Percentiles rank a stretch among this genome's conserved stretches.
Evolutionary conservation across 805 yeast species (phyloP).

Genomic region (Starmerella floricola): DNA sequence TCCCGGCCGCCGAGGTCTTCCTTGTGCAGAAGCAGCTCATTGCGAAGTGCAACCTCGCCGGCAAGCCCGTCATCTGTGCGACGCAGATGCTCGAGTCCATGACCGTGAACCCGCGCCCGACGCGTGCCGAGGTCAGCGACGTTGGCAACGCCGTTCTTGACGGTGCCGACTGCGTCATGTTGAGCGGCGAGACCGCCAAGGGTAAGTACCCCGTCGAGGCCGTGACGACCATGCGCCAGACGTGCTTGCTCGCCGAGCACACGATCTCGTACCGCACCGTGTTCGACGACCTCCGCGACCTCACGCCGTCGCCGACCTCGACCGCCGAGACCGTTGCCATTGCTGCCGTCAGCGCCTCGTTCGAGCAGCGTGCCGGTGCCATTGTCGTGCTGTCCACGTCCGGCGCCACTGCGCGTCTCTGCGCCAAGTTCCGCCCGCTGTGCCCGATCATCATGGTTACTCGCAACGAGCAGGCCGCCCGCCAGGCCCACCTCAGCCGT

Average conservation of each 20-base stretch:
- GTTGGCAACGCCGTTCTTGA: constrained; percentile 98
- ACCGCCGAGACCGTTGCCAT: constrained; percentile 95
- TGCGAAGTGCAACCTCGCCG: constrained; percentile 98
- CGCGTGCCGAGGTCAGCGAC: constrained; percentile 98
- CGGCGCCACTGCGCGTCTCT: constrained; percentile 89
- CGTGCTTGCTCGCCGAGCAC: constrained; percentile 90
- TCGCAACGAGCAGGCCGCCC: constrained; percentile 84
- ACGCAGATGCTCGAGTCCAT: constrained; percentile 99
- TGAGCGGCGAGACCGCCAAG: constrained; percentile 99
- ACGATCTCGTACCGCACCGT: constrained; percentile 76
- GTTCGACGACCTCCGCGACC: constrained; percentile 77
- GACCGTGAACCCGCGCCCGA: constrained; percentile 99
- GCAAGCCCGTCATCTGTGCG: constrained; percentile 99
- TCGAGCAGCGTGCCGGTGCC: constrained; percentile 94
- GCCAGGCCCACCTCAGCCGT: constrained; percentile 92
- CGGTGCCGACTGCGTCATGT: constrained; percentile 99
- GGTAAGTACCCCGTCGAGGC: constrained; percentile 98
- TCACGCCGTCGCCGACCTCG: constrained; percentile 77
- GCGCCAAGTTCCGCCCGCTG: constrained; percentile 94
- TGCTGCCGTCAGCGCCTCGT: constrained; percentile 92
- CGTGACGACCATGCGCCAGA: constrained; percentile 97
- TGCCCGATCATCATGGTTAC: constrained; percentile 97
- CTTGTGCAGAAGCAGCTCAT: constrained; percentile 97
- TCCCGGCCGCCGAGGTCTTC: constrained; percentile 97
- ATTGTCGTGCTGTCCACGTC: constrained; percentile 91